Evolutionary conservation across 306 rosid genomes (phyloP).

Genomic region (Gillenia trifoliata): DNA sequence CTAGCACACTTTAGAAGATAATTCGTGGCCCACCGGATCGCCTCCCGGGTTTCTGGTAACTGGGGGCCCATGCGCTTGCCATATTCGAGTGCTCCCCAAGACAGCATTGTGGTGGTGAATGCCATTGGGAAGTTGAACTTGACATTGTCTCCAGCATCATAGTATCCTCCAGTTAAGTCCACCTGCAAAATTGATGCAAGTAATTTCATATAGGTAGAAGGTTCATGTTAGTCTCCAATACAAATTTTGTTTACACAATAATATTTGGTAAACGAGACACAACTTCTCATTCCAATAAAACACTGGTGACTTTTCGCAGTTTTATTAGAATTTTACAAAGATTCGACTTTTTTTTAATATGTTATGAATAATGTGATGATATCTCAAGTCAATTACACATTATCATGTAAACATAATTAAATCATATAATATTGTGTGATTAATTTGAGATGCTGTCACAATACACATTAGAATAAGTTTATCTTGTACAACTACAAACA

Average conservation of each 20-base stretch:
- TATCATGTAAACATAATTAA: no score
- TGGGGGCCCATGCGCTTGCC: slow-evolving; percentile 70
- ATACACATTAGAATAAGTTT: no score
- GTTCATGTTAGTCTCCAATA: not conserved
- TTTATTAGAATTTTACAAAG: no score
- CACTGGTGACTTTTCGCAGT: no score
- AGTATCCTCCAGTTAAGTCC: slow-evolving; percentile 84
- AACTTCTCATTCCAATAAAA: no score
- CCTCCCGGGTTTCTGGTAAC: slow-evolving; percentile 40
- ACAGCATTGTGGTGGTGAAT: slow-evolving; percentile 78
- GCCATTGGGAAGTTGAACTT: slow-evolving; percentile 98
- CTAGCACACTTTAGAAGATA: slow-evolving; percentile 74
- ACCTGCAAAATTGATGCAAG: slow-evolving; percentile 37
- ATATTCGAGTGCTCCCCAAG: slow-evolving; percentile 75
- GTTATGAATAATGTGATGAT: fast-evolving
- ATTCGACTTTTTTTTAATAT: no score
- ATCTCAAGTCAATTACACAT: no score
- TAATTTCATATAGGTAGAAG: not conserved
- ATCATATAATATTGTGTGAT: no score
- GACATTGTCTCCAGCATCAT: slow-evolving; percentile 93
- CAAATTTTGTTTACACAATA: not conserved
- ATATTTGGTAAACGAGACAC: not conserved
- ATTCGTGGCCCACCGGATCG: slow-evolving; percentile 78
- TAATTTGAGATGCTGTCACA: no score
- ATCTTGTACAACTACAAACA: no score